phyloP scores from a whole-genome alignment of 2,329 filamentous ascomycete species.

The Gremmenia infestans region DNA sequence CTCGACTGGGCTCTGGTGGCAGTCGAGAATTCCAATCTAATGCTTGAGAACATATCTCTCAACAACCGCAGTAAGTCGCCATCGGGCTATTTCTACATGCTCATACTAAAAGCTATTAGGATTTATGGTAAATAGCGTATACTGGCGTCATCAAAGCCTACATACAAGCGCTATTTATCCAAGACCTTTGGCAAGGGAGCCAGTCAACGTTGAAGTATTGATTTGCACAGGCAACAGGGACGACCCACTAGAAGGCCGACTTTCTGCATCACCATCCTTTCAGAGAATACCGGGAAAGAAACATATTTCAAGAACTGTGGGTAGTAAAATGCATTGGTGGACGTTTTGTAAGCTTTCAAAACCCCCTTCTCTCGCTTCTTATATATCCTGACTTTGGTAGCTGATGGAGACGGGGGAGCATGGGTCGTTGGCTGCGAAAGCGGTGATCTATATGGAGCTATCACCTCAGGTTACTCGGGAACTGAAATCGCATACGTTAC shows the following conservation, averaged over 20 bases:
- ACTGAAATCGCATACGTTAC: conserved; percentile 11
- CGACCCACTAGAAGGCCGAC: conserved; percentile 6
- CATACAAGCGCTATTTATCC: conserved; percentile 3
- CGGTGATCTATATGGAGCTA: conserved; percentile 8
- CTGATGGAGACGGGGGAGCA: conserved; percentile 9
- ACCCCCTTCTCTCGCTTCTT: not conserved
- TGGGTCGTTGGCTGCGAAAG: conserved; percentile 11
- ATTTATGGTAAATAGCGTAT: not conserved
- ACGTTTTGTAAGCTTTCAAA: conserved; percentile 3
- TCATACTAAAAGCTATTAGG: not conserved
- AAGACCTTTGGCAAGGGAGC: conserved; percentile 3
- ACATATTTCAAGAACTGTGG: conserved; percentile 10
- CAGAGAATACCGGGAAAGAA: conserved; percentile 4
- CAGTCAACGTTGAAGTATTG: conserved; percentile 7
- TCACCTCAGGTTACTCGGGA: conserved; percentile 5
- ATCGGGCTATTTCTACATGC: not conserved
- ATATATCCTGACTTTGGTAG: conserved; percentile 2
- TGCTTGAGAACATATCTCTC: not conserved
- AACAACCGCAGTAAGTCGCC: not conserved
- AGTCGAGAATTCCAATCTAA: conserved; percentile 5
- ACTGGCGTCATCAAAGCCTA: not conserved
- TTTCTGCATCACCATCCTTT: conserved; percentile 5
- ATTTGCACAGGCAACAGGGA: conserved; percentile 10
- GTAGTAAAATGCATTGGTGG: conserved; percentile 5
- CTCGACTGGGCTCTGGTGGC: conserved; percentile 9